Evolutionary conservation across 2,329 filamentous ascomycete genomes (phyloP), one percentile per base, ranked within the genome.

Genomic region (Nemania bipapillata): DNA sequence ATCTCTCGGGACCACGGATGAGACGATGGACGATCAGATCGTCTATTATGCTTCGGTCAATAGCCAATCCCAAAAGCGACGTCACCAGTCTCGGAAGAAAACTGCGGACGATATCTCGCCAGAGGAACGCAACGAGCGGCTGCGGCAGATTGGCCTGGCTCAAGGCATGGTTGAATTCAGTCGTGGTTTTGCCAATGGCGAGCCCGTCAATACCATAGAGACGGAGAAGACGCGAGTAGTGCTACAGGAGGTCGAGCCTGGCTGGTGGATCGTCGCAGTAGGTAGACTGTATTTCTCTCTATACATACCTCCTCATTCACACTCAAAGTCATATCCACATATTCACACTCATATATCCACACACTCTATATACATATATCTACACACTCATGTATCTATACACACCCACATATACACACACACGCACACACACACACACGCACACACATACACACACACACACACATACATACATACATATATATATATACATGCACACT

Each of bases 161-260:
- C 96, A 99, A 83, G 96, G 94, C 78, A 97, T 98, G 91, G 91
- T 97, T 67, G 92, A 90, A 78, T 99, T 99, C 82, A 92, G 92
- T 75, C 91, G 90, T 77, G 94, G 90, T 75, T 99, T 99, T 80
- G 92, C 94, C 1, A 86, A 89, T 69, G 92, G 90, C 67, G 86
- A 90, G 73, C 80, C 92, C 1, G 88, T 97, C 45, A 93, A 97
- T 75, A 89, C 90, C 9, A 90, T 99, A 68, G 96, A 99, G 77
- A 98, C 96, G 0, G 92, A 97, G 75, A 96, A 92, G 83, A 90
- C 91, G 57, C 88, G 94, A 35, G 90, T 97, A 37, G 86, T 98
- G 37, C 83, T 97, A 52, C 89, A 93, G 75, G 94, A 99, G 82
- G 82, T 99, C 72, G 95, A 99, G 79, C 84, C 87, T 17, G 92